Conservation (phyloP, 257 asterid species). For the Solanum phureja region DNA sequence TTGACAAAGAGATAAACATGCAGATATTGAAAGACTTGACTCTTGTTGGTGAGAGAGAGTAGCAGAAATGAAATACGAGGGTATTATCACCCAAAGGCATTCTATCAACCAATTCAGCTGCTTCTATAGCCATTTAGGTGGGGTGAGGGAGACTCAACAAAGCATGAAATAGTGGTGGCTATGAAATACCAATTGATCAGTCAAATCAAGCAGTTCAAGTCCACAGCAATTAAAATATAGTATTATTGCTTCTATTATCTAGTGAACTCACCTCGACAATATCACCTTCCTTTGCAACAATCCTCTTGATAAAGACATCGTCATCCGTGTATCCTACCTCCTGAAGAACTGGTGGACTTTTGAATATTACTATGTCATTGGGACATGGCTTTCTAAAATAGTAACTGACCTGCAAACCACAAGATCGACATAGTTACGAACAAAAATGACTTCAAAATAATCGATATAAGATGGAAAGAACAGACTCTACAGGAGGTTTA, state of each 20-base stretch:
- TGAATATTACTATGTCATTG: slow-evolving; percentile 80
- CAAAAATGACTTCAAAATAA: neutral
- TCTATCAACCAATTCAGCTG: neutral
- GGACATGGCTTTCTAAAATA: slow-evolving; percentile 70
- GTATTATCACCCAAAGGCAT: neutral
- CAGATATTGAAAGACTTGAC: neutral
- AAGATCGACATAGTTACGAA: neutral
- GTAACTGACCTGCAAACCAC: slow-evolving; percentile 60
- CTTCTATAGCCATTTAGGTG: neutral
- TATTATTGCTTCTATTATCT: neutral
- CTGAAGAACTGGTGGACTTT: slow-evolving; percentile 77
- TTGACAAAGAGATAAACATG: neutral
- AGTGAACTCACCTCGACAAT: slow-evolving; percentile 52
- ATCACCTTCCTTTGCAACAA: slow-evolving; percentile 92
- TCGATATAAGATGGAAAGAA: neutral
- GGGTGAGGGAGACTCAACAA: neutral
- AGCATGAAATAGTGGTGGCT: neutral
- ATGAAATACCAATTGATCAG: neutral
- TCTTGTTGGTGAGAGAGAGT: neutral
- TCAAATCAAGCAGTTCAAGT: neutral
- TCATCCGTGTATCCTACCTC: slow-evolving; percentile 56
- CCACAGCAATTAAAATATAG: neutral
- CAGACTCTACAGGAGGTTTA: neutral
- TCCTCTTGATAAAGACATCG: slow-evolving; percentile 78
- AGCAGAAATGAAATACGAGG: neutral